These are phyloP conservation scores for Periconia sp. DNA, from an alignment of 2,329 filamentous ascomycete species.

Conservation along the genomic window DNA sequence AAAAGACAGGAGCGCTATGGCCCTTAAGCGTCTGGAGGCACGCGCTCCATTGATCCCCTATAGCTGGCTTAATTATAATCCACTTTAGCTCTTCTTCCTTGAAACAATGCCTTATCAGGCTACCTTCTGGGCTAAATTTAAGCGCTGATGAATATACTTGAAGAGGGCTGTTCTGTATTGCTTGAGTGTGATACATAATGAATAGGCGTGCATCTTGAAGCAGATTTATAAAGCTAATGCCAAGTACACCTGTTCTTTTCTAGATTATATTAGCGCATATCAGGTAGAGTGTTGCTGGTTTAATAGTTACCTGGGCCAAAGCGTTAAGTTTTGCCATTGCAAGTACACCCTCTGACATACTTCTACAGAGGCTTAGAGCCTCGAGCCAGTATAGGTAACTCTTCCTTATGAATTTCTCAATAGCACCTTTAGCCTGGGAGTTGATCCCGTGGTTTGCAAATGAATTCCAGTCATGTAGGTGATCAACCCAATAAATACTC, in stretches of 20 bases:
- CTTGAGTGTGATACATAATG: slow-evolving; percentile 15
- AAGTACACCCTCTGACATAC: slow-evolving; percentile 15
- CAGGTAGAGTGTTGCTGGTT: not conserved
- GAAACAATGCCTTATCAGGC: slow-evolving; percentile 17
- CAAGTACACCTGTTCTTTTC: not conserved
- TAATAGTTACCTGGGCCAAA: not conserved
- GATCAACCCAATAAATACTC: slow-evolving; percentile 41
- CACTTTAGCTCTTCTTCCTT: slow-evolving; percentile 17
- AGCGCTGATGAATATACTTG: slow-evolving; percentile 27
- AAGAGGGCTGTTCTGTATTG: slow-evolving; percentile 15
- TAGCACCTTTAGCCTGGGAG: slow-evolving; percentile 7
- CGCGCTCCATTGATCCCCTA: slow-evolving; percentile 12
- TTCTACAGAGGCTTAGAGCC: slow-evolving; percentile 19
- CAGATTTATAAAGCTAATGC: not conserved
- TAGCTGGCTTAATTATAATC: slow-evolving; percentile 16
- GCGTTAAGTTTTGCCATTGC: slow-evolving; percentile 15
- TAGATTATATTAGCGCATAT: not conserved
- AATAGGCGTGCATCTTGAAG: slow-evolving; percentile 19
- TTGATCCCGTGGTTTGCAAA: not conserved
- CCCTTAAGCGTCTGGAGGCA: too few relatives aligned
- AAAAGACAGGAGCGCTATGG: too few relatives aligned
- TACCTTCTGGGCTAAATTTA: slow-evolving; percentile 17
- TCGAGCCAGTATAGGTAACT: slow-evolving; percentile 22
- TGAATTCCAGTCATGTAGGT: slow-evolving; percentile 25
- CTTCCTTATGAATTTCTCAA: slow-evolving; percentile 10